Percentiles rank a stretch among this genome's conserved stretches.
Evolutionary conservation across 2,329 filamentous ascomycete genomes (phyloP).

Genomic region (Ascochyta lentis): DNA sequence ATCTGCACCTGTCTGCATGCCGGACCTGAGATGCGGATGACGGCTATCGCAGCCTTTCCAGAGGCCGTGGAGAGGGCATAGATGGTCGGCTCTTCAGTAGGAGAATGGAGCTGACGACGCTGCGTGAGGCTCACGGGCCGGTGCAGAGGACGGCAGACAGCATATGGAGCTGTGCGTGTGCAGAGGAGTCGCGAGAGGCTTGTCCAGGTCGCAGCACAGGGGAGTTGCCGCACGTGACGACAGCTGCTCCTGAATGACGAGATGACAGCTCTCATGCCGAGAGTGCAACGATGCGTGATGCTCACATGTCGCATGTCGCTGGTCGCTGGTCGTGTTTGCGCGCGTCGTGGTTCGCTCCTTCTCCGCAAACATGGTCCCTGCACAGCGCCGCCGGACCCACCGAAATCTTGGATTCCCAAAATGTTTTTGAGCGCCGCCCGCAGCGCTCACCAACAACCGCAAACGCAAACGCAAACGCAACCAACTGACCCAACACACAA

Average conservation of each 20-base stretch:
- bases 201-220: background rate
- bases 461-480: constrained; percentile 18
- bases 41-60: constrained; percentile 87
- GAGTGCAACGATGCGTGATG: constrained; percentile 21
- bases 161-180: background rate
- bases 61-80: constrained; percentile 89
- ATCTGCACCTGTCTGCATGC: constrained; percentile 68
- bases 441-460: constrained; percentile 19
- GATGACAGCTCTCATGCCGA: constrained; percentile 46
- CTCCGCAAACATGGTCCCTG: constrained; percentile 24
- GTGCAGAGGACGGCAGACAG: constrained; percentile 8
- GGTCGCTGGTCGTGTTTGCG: constrained; percentile 9
- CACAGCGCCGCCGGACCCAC: constrained; percentile 19
- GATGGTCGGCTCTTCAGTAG: constrained; percentile 66
- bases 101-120: constrained; percentile 22
- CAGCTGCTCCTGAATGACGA: constrained; percentile 20
- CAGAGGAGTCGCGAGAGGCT: background rate
- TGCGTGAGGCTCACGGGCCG: constrained; percentile 23
- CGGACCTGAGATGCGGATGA: constrained; percentile 85
- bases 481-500: constrained; percentile 12
- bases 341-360: constrained; percentile 28
- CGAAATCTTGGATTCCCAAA: constrained; percentile 20
- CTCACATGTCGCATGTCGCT: constrained; percentile 17
- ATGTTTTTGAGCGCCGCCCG: constrained; percentile 19
- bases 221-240: constrained; percentile 3